A percentile compares a stretch with the other conserved stretches of the same genome.
Conservation (phyloP, 108 stramenopile genomes). For the Nannochloropsis granulata region DNA sequence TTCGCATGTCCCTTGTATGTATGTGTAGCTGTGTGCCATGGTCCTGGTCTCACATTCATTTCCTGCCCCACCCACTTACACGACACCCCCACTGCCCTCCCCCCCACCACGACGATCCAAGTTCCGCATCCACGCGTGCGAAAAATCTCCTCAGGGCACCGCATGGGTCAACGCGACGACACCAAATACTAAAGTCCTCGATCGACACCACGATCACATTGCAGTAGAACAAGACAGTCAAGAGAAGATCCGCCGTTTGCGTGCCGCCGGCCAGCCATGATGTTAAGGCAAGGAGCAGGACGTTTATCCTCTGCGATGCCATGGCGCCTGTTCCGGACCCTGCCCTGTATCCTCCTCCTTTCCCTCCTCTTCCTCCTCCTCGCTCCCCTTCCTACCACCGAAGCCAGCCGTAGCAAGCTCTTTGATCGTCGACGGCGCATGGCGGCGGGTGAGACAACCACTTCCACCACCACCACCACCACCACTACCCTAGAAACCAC, state of each 20-base stretch:
- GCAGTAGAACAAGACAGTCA: background rate
- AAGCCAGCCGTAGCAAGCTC: background rate
- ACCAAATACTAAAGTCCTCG: too few relatives aligned
- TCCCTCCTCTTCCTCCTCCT: background rate
- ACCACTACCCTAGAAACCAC: background rate
- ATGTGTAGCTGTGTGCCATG: too few relatives aligned
- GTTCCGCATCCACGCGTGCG: too few relatives aligned
- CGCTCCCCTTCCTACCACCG: background rate
- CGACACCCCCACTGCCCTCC: too few relatives aligned
- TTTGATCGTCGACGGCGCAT: background rate
- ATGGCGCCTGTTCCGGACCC: background rate
- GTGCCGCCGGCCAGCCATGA: background rate
- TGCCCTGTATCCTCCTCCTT: background rate
- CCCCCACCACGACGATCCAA: too few relatives aligned
- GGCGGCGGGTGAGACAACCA: background rate
- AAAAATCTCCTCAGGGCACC: too few relatives aligned
- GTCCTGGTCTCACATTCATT: too few relatives aligned
- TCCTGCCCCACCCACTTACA: too few relatives aligned
- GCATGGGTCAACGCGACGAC: too few relatives aligned
- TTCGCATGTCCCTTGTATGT: too few relatives aligned
- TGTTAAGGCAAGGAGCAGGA: background rate
- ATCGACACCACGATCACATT: too few relatives aligned
- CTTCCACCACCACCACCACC: background rate
- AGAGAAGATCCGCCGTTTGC: background rate
- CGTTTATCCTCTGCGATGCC: background rate